Conservation (phyloP, 768 basidiomycete species). For the Gloeostereum incarnatum region DNA sequence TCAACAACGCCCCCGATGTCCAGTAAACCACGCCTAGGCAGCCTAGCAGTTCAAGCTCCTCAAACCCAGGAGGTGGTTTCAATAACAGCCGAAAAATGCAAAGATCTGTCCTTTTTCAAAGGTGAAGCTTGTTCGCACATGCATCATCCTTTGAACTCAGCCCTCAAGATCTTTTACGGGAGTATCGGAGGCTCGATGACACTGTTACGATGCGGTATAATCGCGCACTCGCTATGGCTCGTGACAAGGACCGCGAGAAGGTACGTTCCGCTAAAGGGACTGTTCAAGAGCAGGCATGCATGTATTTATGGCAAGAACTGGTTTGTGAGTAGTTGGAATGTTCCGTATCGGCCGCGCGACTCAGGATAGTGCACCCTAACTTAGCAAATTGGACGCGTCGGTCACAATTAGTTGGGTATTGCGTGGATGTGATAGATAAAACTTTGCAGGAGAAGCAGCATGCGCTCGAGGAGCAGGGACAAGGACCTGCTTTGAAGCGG, state of each 20-base stretch:
- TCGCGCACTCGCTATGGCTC: constrained; percentile 64
- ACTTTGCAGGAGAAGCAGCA: constrained; percentile 47
- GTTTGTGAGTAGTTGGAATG: constrained; percentile 42
- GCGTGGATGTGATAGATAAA: constrained; percentile 59
- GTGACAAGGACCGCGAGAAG: constrained; percentile 52
- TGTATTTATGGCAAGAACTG: constrained; percentile 69
- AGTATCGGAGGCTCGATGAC: constrained; percentile 78
- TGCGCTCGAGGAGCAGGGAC: constrained; percentile 28
- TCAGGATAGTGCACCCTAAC: constrained; percentile 9
- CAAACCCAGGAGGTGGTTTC: constrained; percentile 54
- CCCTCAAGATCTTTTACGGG: constrained; percentile 62
- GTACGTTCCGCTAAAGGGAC: constrained; percentile 35
- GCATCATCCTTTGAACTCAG: neutral
- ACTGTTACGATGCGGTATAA: constrained; percentile 74
- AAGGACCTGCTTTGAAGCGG: constrained; percentile 34
- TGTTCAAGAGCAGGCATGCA: constrained; percentile 68
- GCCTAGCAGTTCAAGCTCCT: constrained; percentile 61
- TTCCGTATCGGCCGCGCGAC: constrained; percentile 10
- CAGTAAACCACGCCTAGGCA: constrained; percentile 42
- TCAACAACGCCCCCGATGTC: neutral
- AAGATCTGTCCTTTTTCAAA: constrained; percentile 73
- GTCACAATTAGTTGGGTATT: constrained; percentile 68
- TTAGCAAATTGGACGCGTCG: constrained; percentile 65
- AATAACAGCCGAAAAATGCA: constrained; percentile 66
- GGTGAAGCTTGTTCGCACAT: constrained; percentile 22